Conservation (phyloP, 768 basidiomycete genomes). For the Phanerochaete carnosa region DNA sequence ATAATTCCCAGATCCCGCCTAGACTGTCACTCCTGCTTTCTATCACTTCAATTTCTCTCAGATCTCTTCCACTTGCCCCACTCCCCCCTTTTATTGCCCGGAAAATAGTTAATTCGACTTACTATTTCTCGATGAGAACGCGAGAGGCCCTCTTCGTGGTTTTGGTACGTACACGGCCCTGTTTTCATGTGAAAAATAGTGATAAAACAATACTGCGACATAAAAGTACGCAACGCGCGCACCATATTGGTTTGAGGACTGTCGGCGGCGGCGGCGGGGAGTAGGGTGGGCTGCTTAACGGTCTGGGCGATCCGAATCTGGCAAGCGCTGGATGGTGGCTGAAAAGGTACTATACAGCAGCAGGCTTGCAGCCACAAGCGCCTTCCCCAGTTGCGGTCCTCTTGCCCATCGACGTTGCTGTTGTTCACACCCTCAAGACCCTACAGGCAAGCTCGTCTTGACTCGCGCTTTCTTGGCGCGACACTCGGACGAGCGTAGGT, state of each 20-base stretch:
- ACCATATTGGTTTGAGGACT: conserved; percentile 16
- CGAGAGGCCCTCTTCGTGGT: conserved; percentile 99
- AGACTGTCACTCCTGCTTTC: background rate
- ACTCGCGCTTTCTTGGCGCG: conserved; percentile 81
- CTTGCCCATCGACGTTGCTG: conserved; percentile 15
- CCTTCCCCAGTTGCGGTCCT: conserved; percentile 10
- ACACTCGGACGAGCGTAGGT: conserved; percentile 75
- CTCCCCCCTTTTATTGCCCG: background rate
- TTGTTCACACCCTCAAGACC: conserved; percentile 20
- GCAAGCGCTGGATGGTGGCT: conserved; percentile 30
- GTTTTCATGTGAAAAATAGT: conserved; percentile 4
- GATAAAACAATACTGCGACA: background rate
- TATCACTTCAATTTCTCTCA: background rate
- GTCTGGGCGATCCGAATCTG: conserved; percentile 16
- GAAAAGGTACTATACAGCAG: conserved; percentile 32
- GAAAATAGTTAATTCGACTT: conserved; percentile 29
- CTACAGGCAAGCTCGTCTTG: conserved; percentile 48
- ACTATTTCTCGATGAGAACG: conserved; percentile 99
- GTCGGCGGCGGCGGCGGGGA: conserved; percentile 26
- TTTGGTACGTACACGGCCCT: conserved; percentile 99
- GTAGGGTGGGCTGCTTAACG: conserved; percentile 21
- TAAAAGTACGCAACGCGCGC: background rate
- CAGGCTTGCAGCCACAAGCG: conserved; percentile 10
- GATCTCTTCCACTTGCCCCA: background rate
- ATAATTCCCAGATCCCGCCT: background rate